phyloP scores from a whole-genome alignment of 306 rosid genomes.

The Gynostemma pentaphyllum region DNA sequence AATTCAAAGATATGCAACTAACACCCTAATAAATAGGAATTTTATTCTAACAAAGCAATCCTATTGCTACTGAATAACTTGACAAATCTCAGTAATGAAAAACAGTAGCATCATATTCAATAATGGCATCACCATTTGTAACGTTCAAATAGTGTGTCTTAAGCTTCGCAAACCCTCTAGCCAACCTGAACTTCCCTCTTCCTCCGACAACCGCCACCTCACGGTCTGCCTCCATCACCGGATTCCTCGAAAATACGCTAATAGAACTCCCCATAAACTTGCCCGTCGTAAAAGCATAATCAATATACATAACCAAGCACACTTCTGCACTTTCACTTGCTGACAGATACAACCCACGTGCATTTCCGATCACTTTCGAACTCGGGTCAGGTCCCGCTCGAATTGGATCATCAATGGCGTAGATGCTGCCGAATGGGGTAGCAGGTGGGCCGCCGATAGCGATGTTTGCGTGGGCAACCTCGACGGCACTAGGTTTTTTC shows the following conservation, averaged over 20 bases:
- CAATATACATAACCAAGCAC: constrained; percentile 15
- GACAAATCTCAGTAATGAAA: constrained; percentile 17
- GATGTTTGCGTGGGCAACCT: constrained; percentile 14
- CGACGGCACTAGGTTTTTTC: constrained; percentile 13
- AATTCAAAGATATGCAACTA: too few relatives aligned
- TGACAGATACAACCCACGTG: constrained; percentile 26
- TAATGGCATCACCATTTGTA: constrained; percentile 23
- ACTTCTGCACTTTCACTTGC: constrained; percentile 9
- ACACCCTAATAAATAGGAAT: too few relatives aligned
- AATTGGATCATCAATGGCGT: constrained; percentile 22
- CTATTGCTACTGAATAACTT: too few relatives aligned
- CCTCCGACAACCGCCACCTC: constrained; percentile 42
- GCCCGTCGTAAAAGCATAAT: constrained; percentile 27
- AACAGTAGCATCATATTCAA: constrained; percentile 25
- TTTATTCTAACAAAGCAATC: too few relatives aligned
- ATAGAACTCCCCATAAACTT: constrained; percentile 27
- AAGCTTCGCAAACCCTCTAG: constrained; percentile 19
- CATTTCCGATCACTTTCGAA: constrained; percentile 26
- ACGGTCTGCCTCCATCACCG: constrained; percentile 17
- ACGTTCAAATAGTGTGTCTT: constrained; percentile 13
- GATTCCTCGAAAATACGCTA: constrained; percentile 33
- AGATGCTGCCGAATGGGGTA: constrained; percentile 23
- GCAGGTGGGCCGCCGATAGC: constrained; percentile 8
- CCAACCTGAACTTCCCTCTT: constrained; percentile 30
- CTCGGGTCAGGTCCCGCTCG: constrained; percentile 22